phyloP scores from a whole-genome alignment of 2,329 filamentous ascomycete species.

The Phaeosphaeriaceae sp. region DNA sequence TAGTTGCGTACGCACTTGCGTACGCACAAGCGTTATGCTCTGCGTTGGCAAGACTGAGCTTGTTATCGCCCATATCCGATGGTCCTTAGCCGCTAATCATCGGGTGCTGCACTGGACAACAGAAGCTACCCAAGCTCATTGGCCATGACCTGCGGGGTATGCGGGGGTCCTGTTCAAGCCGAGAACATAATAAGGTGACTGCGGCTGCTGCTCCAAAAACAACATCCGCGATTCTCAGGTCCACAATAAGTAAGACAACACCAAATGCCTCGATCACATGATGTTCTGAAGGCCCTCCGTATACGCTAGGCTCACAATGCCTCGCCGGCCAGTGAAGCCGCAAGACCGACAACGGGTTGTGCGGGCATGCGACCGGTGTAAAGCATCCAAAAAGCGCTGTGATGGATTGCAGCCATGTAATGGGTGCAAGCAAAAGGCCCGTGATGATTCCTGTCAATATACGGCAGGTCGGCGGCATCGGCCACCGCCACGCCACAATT shows the following conservation, averaged over 20 bases:
- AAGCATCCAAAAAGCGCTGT: slow-evolving; percentile 29
- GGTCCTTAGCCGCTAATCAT: background rate
- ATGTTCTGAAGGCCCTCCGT: slow-evolving; percentile 1
- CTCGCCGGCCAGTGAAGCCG: slow-evolving; percentile 27
- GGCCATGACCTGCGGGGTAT: too few relatives aligned
- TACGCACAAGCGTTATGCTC: too few relatives aligned
- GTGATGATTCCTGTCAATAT: slow-evolving; percentile 18
- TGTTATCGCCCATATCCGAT: background rate
- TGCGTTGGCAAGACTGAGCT: too few relatives aligned
- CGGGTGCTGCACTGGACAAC: slow-evolving; percentile 1
- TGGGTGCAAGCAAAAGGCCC: slow-evolving; percentile 23
- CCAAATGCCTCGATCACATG: slow-evolving; percentile 7
- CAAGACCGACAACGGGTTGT: slow-evolving; percentile 27
- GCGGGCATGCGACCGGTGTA: slow-evolving; percentile 28
- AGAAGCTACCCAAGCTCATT: too few relatives aligned
- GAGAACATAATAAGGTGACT: background rate
- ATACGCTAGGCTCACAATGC: slow-evolving; percentile 15
- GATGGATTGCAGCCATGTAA: slow-evolving; percentile 22
- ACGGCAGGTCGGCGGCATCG: slow-evolving; percentile 14
- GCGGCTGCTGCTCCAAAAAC: slow-evolving; percentile 13
- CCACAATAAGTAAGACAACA: background rate
- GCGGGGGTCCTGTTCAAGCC: too few relatives aligned
- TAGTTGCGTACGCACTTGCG: too few relatives aligned
- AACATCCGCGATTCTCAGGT: slow-evolving; percentile 7
- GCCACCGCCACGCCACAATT: slow-evolving; percentile 9